These are phyloP conservation scores for Globisporangium iwayamae DNA, from an alignment of 352 stramenopile species.

Conservation along the genomic window DNA sequence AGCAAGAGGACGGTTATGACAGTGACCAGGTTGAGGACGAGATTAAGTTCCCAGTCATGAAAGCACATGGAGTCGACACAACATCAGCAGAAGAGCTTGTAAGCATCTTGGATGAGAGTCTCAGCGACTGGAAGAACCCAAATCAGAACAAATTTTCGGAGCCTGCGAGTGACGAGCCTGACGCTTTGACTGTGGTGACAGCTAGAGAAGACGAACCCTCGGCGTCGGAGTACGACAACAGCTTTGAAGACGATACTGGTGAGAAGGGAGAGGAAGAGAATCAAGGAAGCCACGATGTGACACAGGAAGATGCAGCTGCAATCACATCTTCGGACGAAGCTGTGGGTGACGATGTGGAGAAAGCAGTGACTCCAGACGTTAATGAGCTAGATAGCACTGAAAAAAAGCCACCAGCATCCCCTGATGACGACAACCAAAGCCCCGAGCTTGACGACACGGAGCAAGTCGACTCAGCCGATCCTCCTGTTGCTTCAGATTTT, in stretches of 20 bases:
- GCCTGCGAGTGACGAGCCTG: not conserved
- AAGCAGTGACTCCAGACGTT: not conserved
- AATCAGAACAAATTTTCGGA: not conserved
- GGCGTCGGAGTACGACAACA: slow-evolving; percentile 43
- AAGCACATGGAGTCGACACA: slow-evolving; percentile 6
- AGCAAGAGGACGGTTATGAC: not conserved
- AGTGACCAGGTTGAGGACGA: not conserved
- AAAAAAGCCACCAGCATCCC: not conserved
- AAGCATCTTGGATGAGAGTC: slow-evolving; percentile 55
- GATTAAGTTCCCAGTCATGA: not conserved
- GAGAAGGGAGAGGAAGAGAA: slow-evolving; percentile 13
- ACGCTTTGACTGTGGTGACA: not conserved
- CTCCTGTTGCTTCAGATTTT: not conserved
- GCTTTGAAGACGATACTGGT: slow-evolving; percentile 37
- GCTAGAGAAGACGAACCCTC: slow-evolving; percentile 7
- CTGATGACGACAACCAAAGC: not conserved
- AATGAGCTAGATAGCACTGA: not conserved
- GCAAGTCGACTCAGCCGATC: not conserved
- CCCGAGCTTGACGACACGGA: not conserved
- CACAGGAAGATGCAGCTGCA: not conserved
- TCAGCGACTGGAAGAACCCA: slow-evolving; percentile 25
- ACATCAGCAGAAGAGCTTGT: slow-evolving; percentile 38
- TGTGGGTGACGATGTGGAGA: not conserved
- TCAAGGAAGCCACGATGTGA: not conserved
- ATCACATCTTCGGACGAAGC: not conserved